Evolutionary conservation across 73 alveolate genomes (phyloP), one percentile per base, ranked within the genome.

Genomic region (Strombidium stylifer): DNA sequence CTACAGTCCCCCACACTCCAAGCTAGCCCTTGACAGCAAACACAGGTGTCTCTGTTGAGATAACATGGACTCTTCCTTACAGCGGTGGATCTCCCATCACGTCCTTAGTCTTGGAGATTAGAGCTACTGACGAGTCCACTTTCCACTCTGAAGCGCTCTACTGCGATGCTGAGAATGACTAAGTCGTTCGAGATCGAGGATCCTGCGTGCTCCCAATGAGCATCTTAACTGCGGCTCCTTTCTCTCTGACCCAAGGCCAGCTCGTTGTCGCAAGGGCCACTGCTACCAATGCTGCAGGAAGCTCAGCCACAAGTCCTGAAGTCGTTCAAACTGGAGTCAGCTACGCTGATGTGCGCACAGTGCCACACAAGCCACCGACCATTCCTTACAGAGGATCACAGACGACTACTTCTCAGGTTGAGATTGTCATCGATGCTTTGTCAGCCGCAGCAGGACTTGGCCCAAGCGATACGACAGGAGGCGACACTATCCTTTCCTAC

Each of bases 401-500:
- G 26, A 54, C 83, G 3, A 24, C 60, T 14, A 69, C 54, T 27
- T 15, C 35, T 41, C 21, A 36, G 52, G 54, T 69, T 31, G 44
- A 69, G 12, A 64, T 69, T 4, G 1, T 18, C 11, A 37, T 69
- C 1, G 56, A 64, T 18, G 41, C 65, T 7, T 55, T 69, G 40
- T 36, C 73, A 21, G 49, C 40, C 1, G 25, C 54, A 11, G n/a
- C n/a, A n/a, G n/a, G n/a, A n/a, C n/a, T n/a, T n/a, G n/a, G n/a
- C n/a, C n/a, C n/a, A n/a, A n/a, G n/a, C n/a, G n/a, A n/a, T n/a
- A 25, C 20, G 40, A 70, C 75, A 25, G 84, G 84, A 19, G 84
- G 84, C 6, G 45, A 65, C 20, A 44, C 34, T 4, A 70, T 70
- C 4, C 20, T 52, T 4, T 66, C 80, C 10, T 66, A 66, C 25